phyloP scores from a whole-genome alignment of 768 basidiomycete genomes.

The Leccinum sublutescens region DNA sequence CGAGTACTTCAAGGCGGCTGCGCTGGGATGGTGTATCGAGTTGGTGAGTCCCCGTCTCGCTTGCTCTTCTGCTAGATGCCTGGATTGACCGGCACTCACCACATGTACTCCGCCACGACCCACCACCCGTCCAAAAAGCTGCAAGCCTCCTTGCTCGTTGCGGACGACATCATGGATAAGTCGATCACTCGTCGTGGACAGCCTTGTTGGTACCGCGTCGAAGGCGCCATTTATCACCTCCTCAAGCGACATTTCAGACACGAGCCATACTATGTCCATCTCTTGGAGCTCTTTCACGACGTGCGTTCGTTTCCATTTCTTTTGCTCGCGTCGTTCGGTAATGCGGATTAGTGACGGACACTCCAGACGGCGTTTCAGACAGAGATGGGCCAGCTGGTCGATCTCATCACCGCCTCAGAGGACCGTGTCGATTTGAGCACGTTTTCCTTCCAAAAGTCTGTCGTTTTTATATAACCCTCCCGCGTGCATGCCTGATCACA shows the following conservation, averaged over 20 bases:
- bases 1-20: slow-evolving; percentile 46
- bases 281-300: slow-evolving; percentile 92
- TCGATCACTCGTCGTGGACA: slow-evolving; percentile 92
- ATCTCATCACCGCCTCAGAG: not conserved
- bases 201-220: slow-evolving; percentile 88
- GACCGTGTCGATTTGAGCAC: not conserved
- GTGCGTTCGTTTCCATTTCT: slow-evolving; percentile 34
- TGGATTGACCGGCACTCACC: not conserved
- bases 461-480: not conserved
- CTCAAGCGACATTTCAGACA: slow-evolving; percentile 82
- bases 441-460: slow-evolving; percentile 5
- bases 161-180: slow-evolving; percentile 61
- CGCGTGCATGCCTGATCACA: not conserved
- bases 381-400: slow-evolving; percentile 4
- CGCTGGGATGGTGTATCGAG: slow-evolving; percentile 96
- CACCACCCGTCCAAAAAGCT: slow-evolving; percentile 30
- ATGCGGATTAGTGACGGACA: not conserved
- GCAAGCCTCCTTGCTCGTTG: slow-evolving; percentile 96
- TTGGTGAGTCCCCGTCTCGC: slow-evolving; percentile 47
- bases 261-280: slow-evolving; percentile 80
- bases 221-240: slow-evolving; percentile 82
- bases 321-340: not conserved
- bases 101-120: not conserved
- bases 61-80: not conserved
- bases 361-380: slow-evolving; percentile 3